Evolutionary conservation across 495 filamentous ascomycete species (phyloP), one percentile per base, ranked within the genome.

Genomic region (Penicillium mononematosum): DNA sequence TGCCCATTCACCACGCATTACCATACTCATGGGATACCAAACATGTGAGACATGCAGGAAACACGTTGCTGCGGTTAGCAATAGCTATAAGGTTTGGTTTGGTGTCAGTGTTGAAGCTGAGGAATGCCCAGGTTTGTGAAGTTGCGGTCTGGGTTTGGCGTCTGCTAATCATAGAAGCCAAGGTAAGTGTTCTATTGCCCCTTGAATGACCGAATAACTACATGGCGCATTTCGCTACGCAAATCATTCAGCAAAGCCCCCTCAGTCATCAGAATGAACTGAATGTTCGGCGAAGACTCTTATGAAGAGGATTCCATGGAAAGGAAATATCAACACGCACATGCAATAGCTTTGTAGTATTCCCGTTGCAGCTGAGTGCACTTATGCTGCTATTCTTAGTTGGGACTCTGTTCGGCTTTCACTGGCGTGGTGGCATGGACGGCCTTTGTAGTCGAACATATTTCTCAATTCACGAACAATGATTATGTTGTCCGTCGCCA

Each of bases 401-500:
- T 1, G 60, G 60, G 5, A 16, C 44, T n/a, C 27, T 67, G 3
- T 45, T 69, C 14, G 71, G 66, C 39, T 71, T 71, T 53, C 62
- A 64, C 32, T 69, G 61, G 60, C 53, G 56, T 34, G 55, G 49
- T 20, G 61, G 64, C 20, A 16, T 62, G 31, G 53, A 65, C 29
- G 25, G 44, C 3, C 38, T 62, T 6, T 71, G 66, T 39, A 56
- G 58, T 42, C 10, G 24, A 17, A 17, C 61, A 68, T 55, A 49
- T 58, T 31, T 66, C 69, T 12, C 61, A 61, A 56, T 85, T 84
- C 61, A 45, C 52, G 12, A 83, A 84, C 50, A 65, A 75, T 8
- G 78, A 80, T 17, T 67, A 64, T 32, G 77, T 84, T n/a, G 64
- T 82, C 1, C 69, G 69, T 1, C 65, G 66, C 16, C 83, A 85